These are phyloP conservation scores for Fusarium bactridioides DNA, from an alignment of 2,329 filamentous ascomycete genomes.

Conservation along the genomic window DNA sequence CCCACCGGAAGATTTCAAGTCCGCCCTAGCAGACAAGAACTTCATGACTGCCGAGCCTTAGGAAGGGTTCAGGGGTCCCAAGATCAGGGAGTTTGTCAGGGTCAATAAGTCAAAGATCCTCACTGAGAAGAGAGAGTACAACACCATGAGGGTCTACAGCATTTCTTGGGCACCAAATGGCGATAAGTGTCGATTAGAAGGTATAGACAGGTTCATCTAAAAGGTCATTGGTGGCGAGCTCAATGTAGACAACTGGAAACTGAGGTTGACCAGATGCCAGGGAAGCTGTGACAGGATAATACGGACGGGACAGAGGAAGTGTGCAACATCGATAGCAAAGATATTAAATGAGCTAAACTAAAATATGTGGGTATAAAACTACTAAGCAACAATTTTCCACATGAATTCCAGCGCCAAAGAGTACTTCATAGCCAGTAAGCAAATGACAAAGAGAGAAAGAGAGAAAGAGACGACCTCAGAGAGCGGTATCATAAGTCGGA, in stretches of 20 bases:
- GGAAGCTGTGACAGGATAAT: too few species aligned
- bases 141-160: background rate
- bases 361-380: background rate
- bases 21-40: background rate
- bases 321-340: fast-evolving
- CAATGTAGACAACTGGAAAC: background rate
- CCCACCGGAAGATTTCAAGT: background rate
- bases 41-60: background rate
- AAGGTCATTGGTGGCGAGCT: background rate
- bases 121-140: background rate
- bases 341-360: background rate
- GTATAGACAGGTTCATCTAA: background rate
- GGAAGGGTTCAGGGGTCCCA: background rate
- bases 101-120: background rate
- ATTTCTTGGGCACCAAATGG: background rate
- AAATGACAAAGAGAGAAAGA: background rate
- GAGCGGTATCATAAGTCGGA: slow-evolving; percentile 8
- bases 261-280: background rate
- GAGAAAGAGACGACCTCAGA: background rate
- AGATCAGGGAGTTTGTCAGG: background rate
- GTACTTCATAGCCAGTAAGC: background rate
- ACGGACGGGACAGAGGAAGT: fast-evolving
- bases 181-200: background rate
- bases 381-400: background rate
- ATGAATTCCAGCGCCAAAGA: too few species aligned